Conservation (phyloP, 495 filamentous ascomycete species). For the Viridothelium virens region DNA sequence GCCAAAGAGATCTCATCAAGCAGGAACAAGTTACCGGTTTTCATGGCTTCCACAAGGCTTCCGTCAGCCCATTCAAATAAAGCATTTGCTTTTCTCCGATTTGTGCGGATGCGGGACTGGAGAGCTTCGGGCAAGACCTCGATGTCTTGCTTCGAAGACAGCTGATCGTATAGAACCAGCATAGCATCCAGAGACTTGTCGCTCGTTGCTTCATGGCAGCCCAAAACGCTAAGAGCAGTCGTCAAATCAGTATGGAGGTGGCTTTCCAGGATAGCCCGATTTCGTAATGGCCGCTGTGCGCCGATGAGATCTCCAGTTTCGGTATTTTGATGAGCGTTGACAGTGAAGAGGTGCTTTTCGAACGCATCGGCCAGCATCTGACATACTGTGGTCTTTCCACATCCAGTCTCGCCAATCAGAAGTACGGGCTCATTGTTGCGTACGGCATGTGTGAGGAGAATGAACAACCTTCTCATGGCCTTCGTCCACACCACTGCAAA, state of each 20-base stretch:
- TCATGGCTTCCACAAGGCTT: conserved; percentile 92
- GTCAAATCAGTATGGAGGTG: conserved; percentile 57
- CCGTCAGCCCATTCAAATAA: conserved; percentile 97
- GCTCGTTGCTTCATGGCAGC: conserved; percentile 28
- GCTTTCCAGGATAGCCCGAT: conserved; percentile 61
- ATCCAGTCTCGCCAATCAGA: conserved; percentile 92
- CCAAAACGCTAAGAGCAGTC: conserved; percentile 34
- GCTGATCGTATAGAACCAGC: conserved; percentile 42
- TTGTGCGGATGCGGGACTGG: conserved; percentile 34
- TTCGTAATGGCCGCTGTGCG: conserved; percentile 84
- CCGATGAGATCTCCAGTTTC: conserved; percentile 97
- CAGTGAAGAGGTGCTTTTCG: conserved; percentile 65
- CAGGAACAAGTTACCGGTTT: conserved; percentile 77
- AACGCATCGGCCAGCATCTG: conserved; percentile 81
- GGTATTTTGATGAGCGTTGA: conserved; percentile 96
- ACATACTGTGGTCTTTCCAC: conserved; percentile 93
- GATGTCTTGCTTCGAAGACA: conserved; percentile 30
- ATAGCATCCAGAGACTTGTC: conserved; percentile 40
- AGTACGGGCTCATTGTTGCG: conserved; percentile 89
- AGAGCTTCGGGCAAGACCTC: conserved; percentile 32
- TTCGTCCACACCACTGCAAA: conserved; percentile 76
- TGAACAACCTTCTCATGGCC: conserved; percentile 83
- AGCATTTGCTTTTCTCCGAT: conserved; percentile 58
- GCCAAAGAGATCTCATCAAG: conserved; percentile 97
- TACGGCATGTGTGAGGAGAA: conserved; percentile 75